These are phyloP conservation scores for Hansenula sp. DNA, from an alignment of 1,139 yeast species.

Conservation along the genomic window DNA sequence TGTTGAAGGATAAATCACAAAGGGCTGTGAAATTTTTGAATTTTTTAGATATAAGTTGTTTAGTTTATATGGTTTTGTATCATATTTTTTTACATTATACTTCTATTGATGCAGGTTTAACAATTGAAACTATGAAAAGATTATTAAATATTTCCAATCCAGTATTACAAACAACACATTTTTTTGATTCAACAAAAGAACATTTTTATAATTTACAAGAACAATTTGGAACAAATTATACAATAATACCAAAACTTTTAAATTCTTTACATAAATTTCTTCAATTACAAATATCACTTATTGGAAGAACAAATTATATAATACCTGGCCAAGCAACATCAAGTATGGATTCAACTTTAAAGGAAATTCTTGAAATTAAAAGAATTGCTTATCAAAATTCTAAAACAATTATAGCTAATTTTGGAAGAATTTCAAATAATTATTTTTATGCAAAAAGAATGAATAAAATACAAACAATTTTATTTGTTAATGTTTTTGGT, in stretches of 20 bases:
- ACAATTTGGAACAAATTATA: constrained; percentile 5
- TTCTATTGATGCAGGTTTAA: not conserved
- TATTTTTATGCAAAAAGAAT: constrained; percentile 1
- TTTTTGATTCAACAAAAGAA: constrained; percentile 3
- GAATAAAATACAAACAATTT: not conserved
- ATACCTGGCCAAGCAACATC: not conserved
- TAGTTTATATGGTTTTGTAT: not conserved
- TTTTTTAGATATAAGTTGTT: constrained; percentile 3
- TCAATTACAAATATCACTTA: constrained; percentile 5
- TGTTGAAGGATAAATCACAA: not conserved
- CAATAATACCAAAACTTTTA: constrained; percentile 4
- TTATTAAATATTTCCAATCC: not conserved
- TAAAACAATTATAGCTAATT: not conserved
- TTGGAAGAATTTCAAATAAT: not conserved
- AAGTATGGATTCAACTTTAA: not conserved
- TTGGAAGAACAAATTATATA: not conserved
- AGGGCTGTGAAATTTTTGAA: constrained; percentile 4
- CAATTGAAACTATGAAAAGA: not conserved
- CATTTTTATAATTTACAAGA: constrained; percentile 3
- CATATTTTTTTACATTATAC: not conserved
- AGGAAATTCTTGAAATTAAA: not conserved
- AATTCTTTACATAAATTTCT: constrained; percentile 3
- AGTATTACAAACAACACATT: constrained; percentile 1
- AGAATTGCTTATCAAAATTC: not conserved
- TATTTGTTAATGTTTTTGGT: not conserved